Base-by-base conservation (phyloP, 2,329 filamentous ascomycete genomes). In the Cladosporium sp. region DNA sequence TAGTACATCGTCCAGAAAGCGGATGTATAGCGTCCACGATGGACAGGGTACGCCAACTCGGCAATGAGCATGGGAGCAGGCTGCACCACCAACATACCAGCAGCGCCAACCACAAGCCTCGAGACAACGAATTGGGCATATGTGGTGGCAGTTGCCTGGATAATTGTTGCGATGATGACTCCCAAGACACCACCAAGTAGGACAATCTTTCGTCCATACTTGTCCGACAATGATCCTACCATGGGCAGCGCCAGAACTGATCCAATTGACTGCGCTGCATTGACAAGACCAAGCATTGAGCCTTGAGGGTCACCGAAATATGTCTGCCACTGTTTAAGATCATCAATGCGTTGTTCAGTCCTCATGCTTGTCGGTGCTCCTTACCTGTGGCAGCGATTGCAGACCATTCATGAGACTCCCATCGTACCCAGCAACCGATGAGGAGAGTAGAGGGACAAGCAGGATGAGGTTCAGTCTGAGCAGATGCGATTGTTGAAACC, bases 1-100 rank as follows among this genome's bases (percentile, higher is more conserved):
- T 70, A 70, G 58, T 62, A 70, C 47, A 85, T 67, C 58, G 80
- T 84, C 66, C 86, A 86, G 69, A 66, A 73, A 0, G 68, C 50
- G 0, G 64, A 60, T 34, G 59, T 71, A 7, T 64, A 50, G 2
- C 66, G 60, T 15, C 62, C 63, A 9, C 71, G 65, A 39, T 73
- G 69, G 0, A 60, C 61, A 0, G 71, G 71, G 37, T 76, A 71
- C 5, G 71, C 70, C 18, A 76, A 65, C 53, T 77, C 74, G 18
- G 68, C 73, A 55, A 76, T 67, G 5, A 76, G 57, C 3, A 71
- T 55, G 2, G 69, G 68, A 2, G 82, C 83, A 4, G 79, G 77
- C 69, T 84, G 80, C 59, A 85, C 82, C 0, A 82, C 43, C n/a
- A 49, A 32, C 20, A 40, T 43, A 20, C 32, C 39, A n/a, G 64